These are phyloP conservation scores for Vitis vinifera DNA, from an alignment of 164 flowering plant genomes.

Conservation along the genomic window ASM3070453v1 NC_081822.1:11646501-11647000, in stretches of 20 bases:
- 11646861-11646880: conserved; percentile 18
- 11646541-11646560: conserved; percentile 77
- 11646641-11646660: conserved; percentile 48
- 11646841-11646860: conserved; percentile 63
- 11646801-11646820: not conserved
- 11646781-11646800: conserved; percentile 65
- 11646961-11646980: conserved; percentile 52
- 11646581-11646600: conserved; percentile 40
- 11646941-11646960: conserved; percentile 53
- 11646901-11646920: conserved; percentile 48
- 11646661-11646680: conserved; percentile 63
- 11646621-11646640: conserved; percentile 72
- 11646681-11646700: conserved; percentile 53
- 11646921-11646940: conserved; percentile 38
- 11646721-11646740: conserved; percentile 44
- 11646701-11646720: conserved; percentile 31
- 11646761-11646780: conserved; percentile 66
- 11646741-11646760: conserved; percentile 62
- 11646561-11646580: not conserved
- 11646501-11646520: conserved; percentile 61
- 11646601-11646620: conserved; percentile 37
- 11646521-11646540: conserved; percentile 68
- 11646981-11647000: conserved; percentile 50
- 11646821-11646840: conserved; percentile 46
- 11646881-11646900: conserved; percentile 28